Base-by-base conservation (phyloP, 2,329 filamentous ascomycete species). In the Lasiodiplodia sp. region DNA sequence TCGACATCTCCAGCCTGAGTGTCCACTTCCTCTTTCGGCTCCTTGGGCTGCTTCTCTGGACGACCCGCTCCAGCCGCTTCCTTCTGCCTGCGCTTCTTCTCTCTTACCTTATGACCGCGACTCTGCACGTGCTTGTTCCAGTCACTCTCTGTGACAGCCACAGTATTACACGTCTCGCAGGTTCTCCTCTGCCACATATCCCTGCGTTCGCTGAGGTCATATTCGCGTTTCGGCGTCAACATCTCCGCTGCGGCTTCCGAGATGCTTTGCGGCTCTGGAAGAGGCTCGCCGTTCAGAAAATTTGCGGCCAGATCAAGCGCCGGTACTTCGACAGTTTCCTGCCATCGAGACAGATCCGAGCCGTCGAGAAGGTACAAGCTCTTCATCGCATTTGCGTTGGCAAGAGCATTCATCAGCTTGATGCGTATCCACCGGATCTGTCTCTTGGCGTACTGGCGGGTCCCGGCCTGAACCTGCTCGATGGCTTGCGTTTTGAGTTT, bases 401-500 rank as follows among this genome's bases (percentile, higher is more conserved):
- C 84, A 34, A 96, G 82, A 0, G 89, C 88, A 11, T 90, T 89
- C 52, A 96, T 86, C 31, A 97, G 86, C 76, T 97, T 97, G 72
- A 91, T 87, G 18, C 91, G 87, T 67, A 98, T 96, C 93, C 94
- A 99, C 69, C 90, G 88, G 21, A 92, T 83, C 78, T 99, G 96
- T 8, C 91, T 88, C 70, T 89, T 92, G 2, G 95, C 92, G 76
- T 99, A 99, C 72, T 94, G 93, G 11, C 93, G 87, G 0, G 94
- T 99, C 2, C 92, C 92, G 5, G 88, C 86, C 77, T 96, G 93
- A 71, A 93, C 94, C 62, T 89, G 87, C 71, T 95, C 91, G 0
- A 97, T 81, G 0, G 89, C 90, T 0, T 84, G 76, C 0, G 77
- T 73, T 72, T 87, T 89, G 16, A 94, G 78, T 21, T 82, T 82